Evolutionary conservation across 1,284 basidiomycete species (phyloP), one percentile per base, ranked within the genome.

Genomic region (Cutaneotrichosporon sp.): DNA sequence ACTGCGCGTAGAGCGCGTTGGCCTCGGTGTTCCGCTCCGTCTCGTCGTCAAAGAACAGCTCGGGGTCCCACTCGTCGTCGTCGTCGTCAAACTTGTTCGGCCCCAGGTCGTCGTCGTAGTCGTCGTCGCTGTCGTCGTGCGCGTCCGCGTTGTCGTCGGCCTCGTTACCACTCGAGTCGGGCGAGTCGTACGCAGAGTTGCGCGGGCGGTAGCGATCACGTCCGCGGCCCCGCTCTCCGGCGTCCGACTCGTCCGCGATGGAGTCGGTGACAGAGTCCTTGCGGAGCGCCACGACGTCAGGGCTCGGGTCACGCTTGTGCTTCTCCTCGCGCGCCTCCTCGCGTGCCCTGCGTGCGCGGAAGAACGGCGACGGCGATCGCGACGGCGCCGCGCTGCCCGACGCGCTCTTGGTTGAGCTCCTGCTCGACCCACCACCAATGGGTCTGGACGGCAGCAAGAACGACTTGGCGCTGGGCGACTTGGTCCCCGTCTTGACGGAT

Each of bases 21-120:
- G 79, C 80, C 68, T 85, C 82, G 1, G 84, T 86, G 67, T 87
- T 85, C 62, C 79, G 77, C 65, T 83, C 81, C 0, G 85, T 94
- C 64, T 88, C 80, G 44, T 84, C 81, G 72, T 93, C 88, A 60
- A 91, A 85, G 43, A 82, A 80, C n/a, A 66, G 65, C 30, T 76
- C 75, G 26, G 76, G 74, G 5, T 68, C 71, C 39, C 63, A 65
- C 36, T 72, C 72, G 22, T 76, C 76, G 18, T 74, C 72, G 20
- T 61, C 62, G 17, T 72, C 68, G 5, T 73, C 77, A 15, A 80
- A 79, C 20, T 56, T 52, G 22, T 61, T 58, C 4, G 37, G 49
- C n/a, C 62, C 63, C 10, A 44, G 77, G 14, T 79, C 80, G 0
- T 75, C 64, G 41, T 81, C 78, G 8, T 78, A 78, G 17, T 52